These are phyloP conservation scores for Heliamphora exappendiculata DNA, from an alignment of 148 eudicot genomes.

Conservation along the genomic window DNA sequence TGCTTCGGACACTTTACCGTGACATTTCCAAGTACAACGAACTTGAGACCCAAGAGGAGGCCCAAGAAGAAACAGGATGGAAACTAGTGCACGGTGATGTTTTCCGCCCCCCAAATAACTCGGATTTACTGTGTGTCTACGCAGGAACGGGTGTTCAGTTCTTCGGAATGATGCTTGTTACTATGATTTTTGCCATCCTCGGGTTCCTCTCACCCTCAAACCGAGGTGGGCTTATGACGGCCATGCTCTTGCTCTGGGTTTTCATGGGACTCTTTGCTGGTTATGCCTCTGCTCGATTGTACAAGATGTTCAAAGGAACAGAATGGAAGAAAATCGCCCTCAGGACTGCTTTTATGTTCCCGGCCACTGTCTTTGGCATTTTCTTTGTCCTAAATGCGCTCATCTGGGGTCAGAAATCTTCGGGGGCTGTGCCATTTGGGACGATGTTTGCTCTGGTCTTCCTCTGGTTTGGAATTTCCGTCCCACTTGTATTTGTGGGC, in stretches of 20 bases:
- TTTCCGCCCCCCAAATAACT: constrained; percentile 33
- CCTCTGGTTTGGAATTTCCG: constrained; percentile 32
- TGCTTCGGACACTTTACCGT: constrained; percentile 32
- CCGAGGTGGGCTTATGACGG: constrained; percentile 30
- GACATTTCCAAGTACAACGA: constrained; percentile 40
- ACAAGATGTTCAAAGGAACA: constrained; percentile 37
- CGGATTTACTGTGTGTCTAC: constrained; percentile 29
- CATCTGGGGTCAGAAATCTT: constrained; percentile 29
- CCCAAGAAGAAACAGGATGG: no score
- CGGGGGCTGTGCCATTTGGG: no score
- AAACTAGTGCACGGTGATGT: constrained; percentile 38
- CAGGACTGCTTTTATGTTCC: constrained; percentile 32
- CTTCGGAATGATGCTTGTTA: constrained; percentile 27
- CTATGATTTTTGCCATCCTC: constrained; percentile 23
- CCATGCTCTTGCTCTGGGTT: constrained; percentile 36
- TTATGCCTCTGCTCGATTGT: constrained; percentile 31
- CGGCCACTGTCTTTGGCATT: constrained; percentile 23
- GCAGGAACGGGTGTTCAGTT: constrained; percentile 43
- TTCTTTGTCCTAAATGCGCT: constrained; percentile 28
- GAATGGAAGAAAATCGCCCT: constrained; percentile 33
- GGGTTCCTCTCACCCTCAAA: constrained; percentile 40
- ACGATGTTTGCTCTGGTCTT: constrained; percentile 31
- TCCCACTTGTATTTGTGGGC: constrained; percentile 41
- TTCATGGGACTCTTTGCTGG: constrained; percentile 40
- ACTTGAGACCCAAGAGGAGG: constrained; percentile 28